phyloP scores from a whole-genome alignment of 805 yeast species.

The Metschnikowia reukaufii region DNA sequence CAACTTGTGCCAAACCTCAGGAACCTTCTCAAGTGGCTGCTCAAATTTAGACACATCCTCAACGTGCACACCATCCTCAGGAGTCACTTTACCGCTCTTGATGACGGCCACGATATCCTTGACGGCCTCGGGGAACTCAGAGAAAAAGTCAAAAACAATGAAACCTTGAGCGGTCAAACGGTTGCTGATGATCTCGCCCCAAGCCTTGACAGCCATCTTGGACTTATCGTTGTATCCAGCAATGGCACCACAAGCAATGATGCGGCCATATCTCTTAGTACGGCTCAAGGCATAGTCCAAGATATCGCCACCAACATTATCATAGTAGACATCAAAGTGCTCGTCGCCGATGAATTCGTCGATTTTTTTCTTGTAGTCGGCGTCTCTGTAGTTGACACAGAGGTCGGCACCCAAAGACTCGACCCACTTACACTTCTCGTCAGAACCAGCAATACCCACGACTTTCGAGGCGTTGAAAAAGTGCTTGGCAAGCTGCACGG shows the following conservation, averaged over 20 bases:
- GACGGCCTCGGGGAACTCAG: conserved; percentile 39
- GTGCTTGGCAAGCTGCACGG: conserved; percentile 56
- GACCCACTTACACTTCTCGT: conserved; percentile 53
- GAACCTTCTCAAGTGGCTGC: conserved; percentile 16
- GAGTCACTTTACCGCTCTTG: conserved; percentile 41
- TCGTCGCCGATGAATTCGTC: conserved; percentile 41
- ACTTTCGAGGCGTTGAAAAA: conserved; percentile 54
- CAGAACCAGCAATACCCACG: conserved; percentile 62
- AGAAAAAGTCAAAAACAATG: conserved; percentile 46
- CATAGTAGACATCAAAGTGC: conserved; percentile 54
- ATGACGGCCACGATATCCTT: conserved; percentile 36
- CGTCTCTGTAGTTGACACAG: conserved; percentile 53
- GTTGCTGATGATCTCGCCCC: conserved; percentile 46
- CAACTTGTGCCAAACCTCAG: conserved; percentile 19
- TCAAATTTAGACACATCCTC: conserved; percentile 40
- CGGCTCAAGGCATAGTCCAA: conserved; percentile 45
- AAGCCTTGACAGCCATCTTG: conserved; percentile 38
- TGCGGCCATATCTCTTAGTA: conserved; percentile 41
- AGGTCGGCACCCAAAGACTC: conserved; percentile 55
- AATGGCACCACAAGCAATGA: conserved; percentile 65
- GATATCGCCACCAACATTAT: conserved; percentile 64
- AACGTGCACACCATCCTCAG: conserved; percentile 36
- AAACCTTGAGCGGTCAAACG: conserved; percentile 56
- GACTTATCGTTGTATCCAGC: conserved; percentile 52
- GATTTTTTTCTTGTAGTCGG: conserved; percentile 27